phyloP scores from a whole-genome alignment of 1,284 basidiomycete species.

The Papiliotrema terrestris region DNA sequence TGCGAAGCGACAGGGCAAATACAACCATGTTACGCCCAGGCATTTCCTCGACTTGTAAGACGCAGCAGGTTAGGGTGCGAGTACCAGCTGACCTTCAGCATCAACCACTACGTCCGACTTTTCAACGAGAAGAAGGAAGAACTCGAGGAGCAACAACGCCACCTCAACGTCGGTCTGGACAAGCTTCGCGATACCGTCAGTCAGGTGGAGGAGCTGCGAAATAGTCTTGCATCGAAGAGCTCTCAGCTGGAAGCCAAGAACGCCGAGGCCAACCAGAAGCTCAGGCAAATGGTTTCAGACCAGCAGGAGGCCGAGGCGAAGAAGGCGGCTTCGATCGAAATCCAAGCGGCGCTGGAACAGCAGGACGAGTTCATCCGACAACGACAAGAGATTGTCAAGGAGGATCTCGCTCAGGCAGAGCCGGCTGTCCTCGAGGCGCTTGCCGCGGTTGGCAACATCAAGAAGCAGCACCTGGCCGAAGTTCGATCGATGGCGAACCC shows the following conservation, averaged over 20 bases:
- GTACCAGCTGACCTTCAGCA: slow-evolving; percentile 55
- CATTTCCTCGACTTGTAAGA: slow-evolving; percentile 98
- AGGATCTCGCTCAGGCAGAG: slow-evolving; percentile 94
- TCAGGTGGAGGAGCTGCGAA: slow-evolving; percentile 92
- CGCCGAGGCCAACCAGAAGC: slow-evolving; percentile 91
- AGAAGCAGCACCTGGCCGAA: slow-evolving; percentile 93
- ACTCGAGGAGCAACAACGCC: slow-evolving; percentile 96
- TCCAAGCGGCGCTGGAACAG: slow-evolving; percentile 86
- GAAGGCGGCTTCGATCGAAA: slow-evolving; percentile 92
- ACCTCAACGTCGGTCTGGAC: slow-evolving; percentile 96
- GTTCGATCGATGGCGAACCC: slow-evolving; percentile 98
- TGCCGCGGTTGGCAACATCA: slow-evolving; percentile 94
- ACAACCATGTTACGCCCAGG: slow-evolving; percentile 95
- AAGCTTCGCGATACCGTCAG: slow-evolving; percentile 93
- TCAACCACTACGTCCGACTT: slow-evolving; percentile 95
- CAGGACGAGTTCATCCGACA: slow-evolving; percentile 89
- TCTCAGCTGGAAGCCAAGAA: slow-evolving; percentile 91
- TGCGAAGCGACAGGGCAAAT: slow-evolving; percentile 84
- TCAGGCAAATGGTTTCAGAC: slow-evolving; percentile 96
- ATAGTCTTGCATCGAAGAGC: slow-evolving; percentile 91
- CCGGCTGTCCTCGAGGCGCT: slow-evolving; percentile 95
- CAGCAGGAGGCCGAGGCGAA: slow-evolving; percentile 98
- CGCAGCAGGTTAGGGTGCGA: slow-evolving; percentile 47
- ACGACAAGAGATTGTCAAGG: slow-evolving; percentile 83
- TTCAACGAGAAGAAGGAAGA: slow-evolving; percentile 98